Conservation (phyloP, 2,329 filamentous ascomycete species). For the Lecanoromycetidae sp. region DNA sequence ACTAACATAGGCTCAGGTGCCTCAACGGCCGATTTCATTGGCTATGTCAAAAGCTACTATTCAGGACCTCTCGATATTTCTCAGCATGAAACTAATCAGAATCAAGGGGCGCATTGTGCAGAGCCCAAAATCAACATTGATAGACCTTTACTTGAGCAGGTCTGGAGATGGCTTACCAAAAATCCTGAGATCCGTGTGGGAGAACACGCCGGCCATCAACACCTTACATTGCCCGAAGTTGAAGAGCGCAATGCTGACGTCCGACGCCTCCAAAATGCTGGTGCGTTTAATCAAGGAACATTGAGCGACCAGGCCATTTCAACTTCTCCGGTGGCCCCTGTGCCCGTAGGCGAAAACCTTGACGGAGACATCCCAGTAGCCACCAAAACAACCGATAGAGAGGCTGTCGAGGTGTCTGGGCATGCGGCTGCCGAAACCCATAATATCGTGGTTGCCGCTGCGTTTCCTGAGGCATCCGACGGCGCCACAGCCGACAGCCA, state of each 20-base stretch:
- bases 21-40: slow-evolving; percentile 10
- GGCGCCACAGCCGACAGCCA: too few species aligned
- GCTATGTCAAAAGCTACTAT: slow-evolving; percentile 15
- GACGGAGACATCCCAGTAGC: too few species aligned
- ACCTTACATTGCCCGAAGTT: slow-evolving; percentile 30
- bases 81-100: slow-evolving; percentile 8
- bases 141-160: slow-evolving; percentile 38
- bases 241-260: slow-evolving; percentile 20
- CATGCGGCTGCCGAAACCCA: too few species aligned
- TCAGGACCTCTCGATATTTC: slow-evolving; percentile 5
- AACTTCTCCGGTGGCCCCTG: too few species aligned
- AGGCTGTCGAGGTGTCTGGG: too few species aligned
- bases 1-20: slow-evolving; percentile 12
- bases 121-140: slow-evolving; percentile 30
- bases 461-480: too few species aligned
- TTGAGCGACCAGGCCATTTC: not conserved
- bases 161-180: slow-evolving; percentile 46
- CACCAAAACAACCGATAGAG: too few species aligned
- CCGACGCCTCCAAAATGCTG: not conserved
- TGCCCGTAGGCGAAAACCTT: too few species aligned
- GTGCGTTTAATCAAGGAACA: not conserved
- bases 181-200: slow-evolving; percentile 45
- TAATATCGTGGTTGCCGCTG: too few species aligned
- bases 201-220: slow-evolving; percentile 29
- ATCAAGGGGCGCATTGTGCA: not conserved